Conservation (phyloP, 2,329 filamentous ascomycete species). For the Arthroderma sp. region DNA sequence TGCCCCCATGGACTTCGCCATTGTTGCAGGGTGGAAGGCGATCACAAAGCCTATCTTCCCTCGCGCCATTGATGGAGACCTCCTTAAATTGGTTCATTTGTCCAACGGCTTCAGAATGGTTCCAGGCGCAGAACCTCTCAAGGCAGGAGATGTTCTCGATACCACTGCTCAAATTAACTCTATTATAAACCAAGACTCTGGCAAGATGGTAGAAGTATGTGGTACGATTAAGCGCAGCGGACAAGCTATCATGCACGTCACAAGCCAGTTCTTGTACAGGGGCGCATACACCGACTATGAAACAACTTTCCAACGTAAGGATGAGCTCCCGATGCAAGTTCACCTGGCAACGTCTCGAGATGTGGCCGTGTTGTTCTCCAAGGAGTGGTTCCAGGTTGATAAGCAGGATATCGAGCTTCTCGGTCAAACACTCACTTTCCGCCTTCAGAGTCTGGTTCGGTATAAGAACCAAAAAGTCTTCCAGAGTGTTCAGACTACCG, state of each 20-base stretch:
- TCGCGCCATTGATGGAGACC: slow-evolving; percentile 84
- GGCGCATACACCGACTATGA: slow-evolving; percentile 85
- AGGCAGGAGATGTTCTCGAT: slow-evolving; percentile 85
- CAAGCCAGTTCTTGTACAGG: slow-evolving; percentile 94
- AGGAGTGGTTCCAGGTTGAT: slow-evolving; percentile 90
- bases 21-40: slow-evolving; percentile 97
- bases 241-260: slow-evolving; percentile 90
- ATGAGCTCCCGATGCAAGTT: slow-evolving; percentile 87
- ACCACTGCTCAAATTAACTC: slow-evolving; percentile 95
- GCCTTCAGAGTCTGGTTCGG: slow-evolving; percentile 75
- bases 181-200: slow-evolving; percentile 93
- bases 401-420: slow-evolving; percentile 78
- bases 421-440: slow-evolving; percentile 90
- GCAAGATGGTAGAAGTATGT: slow-evolving; percentile 99
- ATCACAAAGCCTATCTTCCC: slow-evolving; percentile 99
- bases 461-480: slow-evolving; percentile 94
- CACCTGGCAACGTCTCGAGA: slow-evolving; percentile 80
- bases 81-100: slow-evolving; percentile 89
- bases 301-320: slow-evolving; percentile 97
- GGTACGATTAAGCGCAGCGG: slow-evolving; percentile 82
- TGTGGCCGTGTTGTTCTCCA: slow-evolving; percentile 83
- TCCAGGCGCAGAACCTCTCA: slow-evolving; percentile 82
- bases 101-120: slow-evolving; percentile 99
- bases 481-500: slow-evolving; percentile 79
- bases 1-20: slow-evolving; percentile 97